Base-by-base conservation (phyloP, 345 rosid species). In the Theobroma cacao region DNA sequence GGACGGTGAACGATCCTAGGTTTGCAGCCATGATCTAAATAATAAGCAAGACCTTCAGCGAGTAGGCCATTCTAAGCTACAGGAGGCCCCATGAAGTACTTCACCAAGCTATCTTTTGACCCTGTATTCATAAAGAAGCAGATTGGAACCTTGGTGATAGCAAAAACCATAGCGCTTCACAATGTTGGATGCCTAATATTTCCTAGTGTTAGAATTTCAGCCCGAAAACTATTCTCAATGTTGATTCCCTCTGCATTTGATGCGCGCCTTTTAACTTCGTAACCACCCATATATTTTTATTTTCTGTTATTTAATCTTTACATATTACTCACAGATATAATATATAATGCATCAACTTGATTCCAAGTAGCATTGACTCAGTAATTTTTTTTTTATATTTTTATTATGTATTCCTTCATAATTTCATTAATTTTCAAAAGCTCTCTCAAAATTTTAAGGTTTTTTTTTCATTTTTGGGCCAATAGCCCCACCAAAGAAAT, bases 81-180 rank as follows among this genome's bases (percentile, higher is more conserved):
- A 85, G 0, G 91, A 81, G 33, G 86, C 80, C 7, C 95, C 91
- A 59, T 96, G 98, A 36, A 96, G 95, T 41, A 87, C 69, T 83
- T 96, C 98, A 30, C 98, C 40, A 96, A 82, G 84, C 98, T 92
- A 72, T 98, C 99, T 48, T 85, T 78, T 45, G 76, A n/a, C 89
- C 92, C 94, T 85, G 87, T 90, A 92, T 84, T 96, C 99, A 26
- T 96, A 96, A 17, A 96, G 82, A 52, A 96, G 94, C 43, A 96
- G 90, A 83, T 92, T 94, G 24, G 92, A 94, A 14, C 89, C 95
- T 53, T 87, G 93, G 70, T 94, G 98, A 83, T 90, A 84, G 82
- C 92, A 96, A 82, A 91, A 96, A 28, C 98, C 94, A 73, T 89
- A 91, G n/a, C 94, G 92, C 91, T 91, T 94, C 80, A 96, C 99